Evolutionary conservation across 352 stramenopile genomes (phyloP).

Genomic region (Blastocystis sp.): DNA sequence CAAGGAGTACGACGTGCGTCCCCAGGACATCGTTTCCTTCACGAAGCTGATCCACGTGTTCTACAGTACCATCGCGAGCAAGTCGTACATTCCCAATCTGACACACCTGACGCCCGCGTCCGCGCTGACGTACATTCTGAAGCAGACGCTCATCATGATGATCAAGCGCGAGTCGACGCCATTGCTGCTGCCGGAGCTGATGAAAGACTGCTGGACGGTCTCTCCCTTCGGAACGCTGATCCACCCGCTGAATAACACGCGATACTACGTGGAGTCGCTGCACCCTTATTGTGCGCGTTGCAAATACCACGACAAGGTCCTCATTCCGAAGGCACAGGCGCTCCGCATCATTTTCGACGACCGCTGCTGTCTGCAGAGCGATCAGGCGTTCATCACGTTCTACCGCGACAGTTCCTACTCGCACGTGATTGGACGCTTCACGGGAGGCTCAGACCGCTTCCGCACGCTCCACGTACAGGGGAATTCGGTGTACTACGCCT

Average conservation of each 20-base stretch:
- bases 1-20: not conserved
- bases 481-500: constrained; percentile 50
- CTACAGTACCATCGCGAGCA: constrained; percentile 14
- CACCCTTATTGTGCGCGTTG: constrained; percentile 11
- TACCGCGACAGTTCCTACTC: constrained; percentile 51
- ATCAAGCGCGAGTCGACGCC: not conserved
- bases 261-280: constrained; percentile 47
- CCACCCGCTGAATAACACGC: not conserved
- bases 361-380: constrained; percentile 17
- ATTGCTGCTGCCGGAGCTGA: not conserved
- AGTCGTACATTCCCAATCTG: not conserved
- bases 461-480: constrained; percentile 43
- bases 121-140: constrained; percentile 43
- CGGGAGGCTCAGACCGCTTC: not conserved
- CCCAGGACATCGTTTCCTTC: constrained; percentile 34
- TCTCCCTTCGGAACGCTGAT: constrained; percentile 37
- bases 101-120: constrained; percentile 37
- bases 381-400: constrained; percentile 52
- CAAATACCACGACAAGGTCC: constrained; percentile 45
- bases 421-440: constrained; percentile 34
- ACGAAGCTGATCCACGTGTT: constrained; percentile 56
- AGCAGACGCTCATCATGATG: constrained; percentile 35
- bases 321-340: constrained; percentile 52
- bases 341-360: constrained; percentile 47
- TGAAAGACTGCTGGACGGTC: constrained; percentile 3